Percentiles rank a stretch among this genome's conserved stretches.
Conservation (phyloP, 768 basidiomycete species). For the Coprinellus aureogranulatus region DNA sequence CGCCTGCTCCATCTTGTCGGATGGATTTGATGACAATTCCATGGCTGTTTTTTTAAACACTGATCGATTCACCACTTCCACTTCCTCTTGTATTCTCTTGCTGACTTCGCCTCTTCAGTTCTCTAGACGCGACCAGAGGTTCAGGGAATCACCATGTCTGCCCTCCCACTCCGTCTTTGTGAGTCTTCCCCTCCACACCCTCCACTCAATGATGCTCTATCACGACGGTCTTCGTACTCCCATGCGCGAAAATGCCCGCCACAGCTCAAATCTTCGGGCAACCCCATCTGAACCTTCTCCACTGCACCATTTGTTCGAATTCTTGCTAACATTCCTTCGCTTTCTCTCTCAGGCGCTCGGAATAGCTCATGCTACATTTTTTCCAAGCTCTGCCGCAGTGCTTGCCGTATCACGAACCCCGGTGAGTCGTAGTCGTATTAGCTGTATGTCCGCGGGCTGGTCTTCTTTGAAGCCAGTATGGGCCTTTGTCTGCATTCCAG, state of each 20-base stretch:
- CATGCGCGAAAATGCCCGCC: conserved; percentile 88
- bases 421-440: no score
- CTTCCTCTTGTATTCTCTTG: conserved; percentile 3
- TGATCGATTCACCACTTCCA: conserved; percentile 43
- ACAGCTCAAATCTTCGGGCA: conserved; percentile 87
- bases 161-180: conserved; percentile 28
- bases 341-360: background rate
- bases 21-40: conserved; percentile 68
- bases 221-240: conserved; percentile 92
- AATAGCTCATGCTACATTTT: background rate
- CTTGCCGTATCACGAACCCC: no score
- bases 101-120: conserved; percentile 2
- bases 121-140: background rate
- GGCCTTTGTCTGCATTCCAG: no score
- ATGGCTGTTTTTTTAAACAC: conserved; percentile 75
- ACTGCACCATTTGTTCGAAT: background rate
- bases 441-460: no score
- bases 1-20: conserved; percentile 62
- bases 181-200: conserved; percentile 1
- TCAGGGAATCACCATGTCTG: no score
- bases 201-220: conserved; percentile 68
- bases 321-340: conserved; percentile 17
- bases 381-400: no score
- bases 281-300: conserved; percentile 60
- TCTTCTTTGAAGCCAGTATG: no score